Evolutionary conservation across 768 basidiomycete genomes (phyloP).

Genomic region (Gymnopilus dilepis): DNA sequence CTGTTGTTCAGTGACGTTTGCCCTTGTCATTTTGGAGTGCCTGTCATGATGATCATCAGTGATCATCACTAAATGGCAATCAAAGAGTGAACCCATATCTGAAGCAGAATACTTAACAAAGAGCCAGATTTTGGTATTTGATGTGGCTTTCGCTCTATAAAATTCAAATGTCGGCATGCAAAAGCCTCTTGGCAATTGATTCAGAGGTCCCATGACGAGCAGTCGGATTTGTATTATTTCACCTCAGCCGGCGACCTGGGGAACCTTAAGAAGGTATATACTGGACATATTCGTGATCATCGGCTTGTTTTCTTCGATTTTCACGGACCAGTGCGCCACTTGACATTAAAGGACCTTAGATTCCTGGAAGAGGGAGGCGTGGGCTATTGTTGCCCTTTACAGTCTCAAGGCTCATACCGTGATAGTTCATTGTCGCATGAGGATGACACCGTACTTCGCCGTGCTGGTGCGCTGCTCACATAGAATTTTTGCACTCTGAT

Average conservation of each 20-base stretch:
- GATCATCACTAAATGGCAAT: slow-evolving; percentile 1
- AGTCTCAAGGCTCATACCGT: no score
- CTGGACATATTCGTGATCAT: no score
- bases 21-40: not conserved
- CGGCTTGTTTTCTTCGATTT: not conserved
- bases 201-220: not conserved
- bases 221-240: no score
- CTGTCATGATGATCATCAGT: not conserved
- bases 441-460: not conserved
- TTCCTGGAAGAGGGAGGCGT: not conserved
- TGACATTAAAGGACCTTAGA: not conserved
- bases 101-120: not conserved
- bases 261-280: no score
- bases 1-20: not conserved
- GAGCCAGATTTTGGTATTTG: not conserved
- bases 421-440: not conserved
- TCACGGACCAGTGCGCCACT: not conserved
- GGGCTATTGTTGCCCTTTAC: not conserved
- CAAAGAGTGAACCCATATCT: not conserved
- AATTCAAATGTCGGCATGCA: not conserved
- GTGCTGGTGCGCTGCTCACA: no score
- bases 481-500: no score
- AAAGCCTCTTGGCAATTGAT: not conserved
- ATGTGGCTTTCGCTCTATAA: not conserved
- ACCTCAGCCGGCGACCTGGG: no score